phyloP scores from a whole-genome alignment of 1,284 basidiomycete species.

The Ceratorhiza oryzae-sativae region DNA sequence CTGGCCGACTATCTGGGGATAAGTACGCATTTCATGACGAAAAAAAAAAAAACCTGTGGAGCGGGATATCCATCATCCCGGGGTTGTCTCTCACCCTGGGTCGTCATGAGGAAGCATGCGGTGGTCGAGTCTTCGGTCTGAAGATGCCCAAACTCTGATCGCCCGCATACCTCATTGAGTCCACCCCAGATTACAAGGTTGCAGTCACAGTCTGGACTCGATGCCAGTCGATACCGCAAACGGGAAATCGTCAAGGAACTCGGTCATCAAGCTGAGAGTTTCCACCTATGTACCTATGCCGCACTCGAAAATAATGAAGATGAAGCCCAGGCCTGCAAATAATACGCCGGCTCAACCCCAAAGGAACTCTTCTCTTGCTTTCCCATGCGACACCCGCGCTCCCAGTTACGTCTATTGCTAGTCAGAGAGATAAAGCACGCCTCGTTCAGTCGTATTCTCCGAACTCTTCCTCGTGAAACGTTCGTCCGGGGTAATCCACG shows the following conservation, averaged over 20 bases:
- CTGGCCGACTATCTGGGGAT: conserved; percentile 12
- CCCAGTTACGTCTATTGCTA: neutral
- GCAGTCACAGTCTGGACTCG: conserved; percentile 16
- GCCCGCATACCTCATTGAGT: conserved; percentile 3
- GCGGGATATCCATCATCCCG: neutral
- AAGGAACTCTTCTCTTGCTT: conserved; percentile 10
- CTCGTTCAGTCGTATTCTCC: neutral
- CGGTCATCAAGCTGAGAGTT: conserved; percentile 2
- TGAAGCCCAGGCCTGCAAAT: neutral
- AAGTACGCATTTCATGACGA: neutral
- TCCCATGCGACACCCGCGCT: conserved; percentile 7
- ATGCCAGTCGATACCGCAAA: neutral
- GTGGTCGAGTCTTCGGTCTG: conserved; percentile 16
- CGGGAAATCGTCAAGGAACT: neutral
- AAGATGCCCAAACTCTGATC: neutral
- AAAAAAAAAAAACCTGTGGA: conserved; percentile 3
- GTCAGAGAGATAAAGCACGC: neutral
- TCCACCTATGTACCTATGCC: neutral
- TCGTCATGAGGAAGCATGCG: conserved; percentile 9
- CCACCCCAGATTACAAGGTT: conserved; percentile 36
- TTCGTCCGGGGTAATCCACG: neutral
- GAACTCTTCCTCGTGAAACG: neutral
- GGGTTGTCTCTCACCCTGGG: neutral
- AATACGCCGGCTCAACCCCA: conserved; percentile 1
- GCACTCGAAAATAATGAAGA: neutral